Evolutionary conservation across 2,329 filamentous ascomycete species (phyloP).

Genomic region (Claviceps pusilla): DNA sequence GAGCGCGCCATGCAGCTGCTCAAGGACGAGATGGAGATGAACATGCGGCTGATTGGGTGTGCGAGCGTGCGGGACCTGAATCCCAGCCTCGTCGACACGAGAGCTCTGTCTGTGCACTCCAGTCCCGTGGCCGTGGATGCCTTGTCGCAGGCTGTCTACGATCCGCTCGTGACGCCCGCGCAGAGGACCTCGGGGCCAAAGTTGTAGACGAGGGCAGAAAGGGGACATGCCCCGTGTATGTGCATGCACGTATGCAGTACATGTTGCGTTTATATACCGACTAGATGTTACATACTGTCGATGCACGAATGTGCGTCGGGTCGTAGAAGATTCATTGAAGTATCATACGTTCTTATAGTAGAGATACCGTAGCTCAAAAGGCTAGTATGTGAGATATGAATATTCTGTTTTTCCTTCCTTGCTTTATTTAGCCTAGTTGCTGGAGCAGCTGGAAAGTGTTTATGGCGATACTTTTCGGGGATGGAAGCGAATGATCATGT

Average conservation of each 20-base stretch:
- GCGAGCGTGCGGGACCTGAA: constrained; percentile 61
- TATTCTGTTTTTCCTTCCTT: too few species aligned
- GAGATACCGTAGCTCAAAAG: too few species aligned
- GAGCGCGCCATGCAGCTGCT: constrained; percentile 84
- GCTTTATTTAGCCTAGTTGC: too few species aligned
- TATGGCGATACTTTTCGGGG: too few species aligned
- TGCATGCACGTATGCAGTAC: too few species aligned
- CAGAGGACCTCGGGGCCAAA: constrained; percentile 31
- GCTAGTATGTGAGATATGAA: too few species aligned
- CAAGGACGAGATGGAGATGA: constrained; percentile 97
- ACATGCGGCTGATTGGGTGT: constrained; percentile 86
- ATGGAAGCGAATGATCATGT: too few species aligned
- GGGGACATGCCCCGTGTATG: neutral
- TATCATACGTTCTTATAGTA: too few species aligned
- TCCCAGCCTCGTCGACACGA: constrained; percentile 63
- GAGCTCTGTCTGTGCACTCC: constrained; percentile 46
- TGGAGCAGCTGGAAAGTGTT: too few species aligned
- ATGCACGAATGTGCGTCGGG: too few species aligned
- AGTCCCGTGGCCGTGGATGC: constrained; percentile 34
- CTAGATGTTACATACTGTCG: too few species aligned
- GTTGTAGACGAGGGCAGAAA: constrained; percentile 14
- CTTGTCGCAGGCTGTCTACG: constrained; percentile 35
- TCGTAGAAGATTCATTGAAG: too few species aligned
- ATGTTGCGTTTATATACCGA: neutral
- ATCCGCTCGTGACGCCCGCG: constrained; percentile 35